These are phyloP conservation scores for Penicillium capsulatum DNA, from an alignment of 2,329 filamentous ascomycete species.

Conservation along the genomic window DNA sequence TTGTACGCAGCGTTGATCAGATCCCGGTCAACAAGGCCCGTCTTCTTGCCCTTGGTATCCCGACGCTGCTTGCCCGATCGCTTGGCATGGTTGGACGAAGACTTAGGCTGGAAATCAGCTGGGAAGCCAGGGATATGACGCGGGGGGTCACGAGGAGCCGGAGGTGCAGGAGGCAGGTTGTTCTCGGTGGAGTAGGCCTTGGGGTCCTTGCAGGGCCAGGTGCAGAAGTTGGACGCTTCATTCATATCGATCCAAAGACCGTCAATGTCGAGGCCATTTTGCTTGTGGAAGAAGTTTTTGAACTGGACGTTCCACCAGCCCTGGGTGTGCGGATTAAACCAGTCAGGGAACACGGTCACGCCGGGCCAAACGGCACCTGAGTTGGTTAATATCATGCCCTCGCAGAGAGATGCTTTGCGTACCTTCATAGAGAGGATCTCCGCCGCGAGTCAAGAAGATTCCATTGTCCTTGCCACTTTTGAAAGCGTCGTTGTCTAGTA, in stretches of 20 bases:
- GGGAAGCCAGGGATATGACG: slow-evolving; percentile 66
- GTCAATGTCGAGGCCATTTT: slow-evolving; percentile 68
- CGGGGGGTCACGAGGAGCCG: slow-evolving; percentile 60
- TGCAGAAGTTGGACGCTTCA: slow-evolving; percentile 53
- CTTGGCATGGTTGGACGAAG: slow-evolving; percentile 9
- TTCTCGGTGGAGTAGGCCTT: slow-evolving; percentile 48
- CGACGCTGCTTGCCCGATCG: slow-evolving; percentile 9
- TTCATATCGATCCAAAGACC: slow-evolving; percentile 75
- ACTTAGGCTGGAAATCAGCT: slow-evolving; percentile 59
- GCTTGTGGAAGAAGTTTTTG: slow-evolving; percentile 57
- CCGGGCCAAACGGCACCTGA: slow-evolving; percentile 73
- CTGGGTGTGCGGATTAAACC: slow-evolving; percentile 64
- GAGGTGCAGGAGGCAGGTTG: slow-evolving; percentile 54
- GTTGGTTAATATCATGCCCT: slow-evolving; percentile 3
- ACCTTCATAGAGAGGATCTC: slow-evolving; percentile 54
- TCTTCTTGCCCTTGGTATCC: slow-evolving; percentile 37
- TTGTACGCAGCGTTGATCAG: slow-evolving; percentile 62
- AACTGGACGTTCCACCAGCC: slow-evolving; percentile 70
- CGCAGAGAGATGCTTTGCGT: neutral
- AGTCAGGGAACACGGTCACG: slow-evolving; percentile 68
- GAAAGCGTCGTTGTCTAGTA: slow-evolving; percentile 52
- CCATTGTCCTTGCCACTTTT: slow-evolving; percentile 57
- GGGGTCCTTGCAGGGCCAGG: slow-evolving; percentile 54
- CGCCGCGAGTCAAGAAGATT: slow-evolving; percentile 50
- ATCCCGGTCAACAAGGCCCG: slow-evolving; percentile 60